These are phyloP conservation scores for Verticillium alfalfae DNA, from an alignment of 2,329 filamentous ascomycete species.

Conservation along the genomic window DNA sequence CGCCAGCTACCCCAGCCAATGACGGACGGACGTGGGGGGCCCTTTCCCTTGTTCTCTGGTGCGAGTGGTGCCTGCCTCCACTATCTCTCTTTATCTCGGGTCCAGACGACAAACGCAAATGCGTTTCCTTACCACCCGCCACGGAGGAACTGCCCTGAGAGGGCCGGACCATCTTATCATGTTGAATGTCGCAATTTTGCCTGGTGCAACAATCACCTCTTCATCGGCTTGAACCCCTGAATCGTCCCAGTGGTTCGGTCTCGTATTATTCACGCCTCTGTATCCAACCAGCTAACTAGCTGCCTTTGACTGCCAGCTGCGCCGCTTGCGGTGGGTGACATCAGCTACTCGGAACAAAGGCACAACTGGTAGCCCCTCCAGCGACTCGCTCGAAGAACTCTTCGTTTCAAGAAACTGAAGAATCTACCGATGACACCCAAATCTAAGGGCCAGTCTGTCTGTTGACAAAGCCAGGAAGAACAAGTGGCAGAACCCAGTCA, in stretches of 20 bases:
- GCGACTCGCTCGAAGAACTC: not conserved
- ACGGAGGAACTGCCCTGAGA: not conserved
- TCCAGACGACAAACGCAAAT: not conserved
- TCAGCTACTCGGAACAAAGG: not conserved
- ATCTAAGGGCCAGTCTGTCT: no score
- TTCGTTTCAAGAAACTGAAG: not conserved
- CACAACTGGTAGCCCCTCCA: not conserved
- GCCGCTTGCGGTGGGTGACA: not conserved
- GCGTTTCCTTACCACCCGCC: not conserved
- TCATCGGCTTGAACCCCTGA: not conserved
- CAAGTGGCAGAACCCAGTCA: no score
- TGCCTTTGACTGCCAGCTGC: not conserved
- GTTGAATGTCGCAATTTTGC: not conserved
- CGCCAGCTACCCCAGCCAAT: not conserved
- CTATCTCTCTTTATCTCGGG: not conserved
- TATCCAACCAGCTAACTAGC: no score
- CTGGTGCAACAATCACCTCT: not conserved
- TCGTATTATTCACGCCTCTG: not conserved
- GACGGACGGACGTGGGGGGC: not conserved
- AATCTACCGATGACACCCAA: no score
- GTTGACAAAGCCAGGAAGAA: no score
- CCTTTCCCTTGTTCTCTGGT: not conserved
- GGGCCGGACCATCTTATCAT: not conserved
- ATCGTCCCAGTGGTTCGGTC: not conserved
- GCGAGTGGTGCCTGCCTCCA: no score